Percentiles rank a stretch among this genome's conserved stretches.
phyloP scores from a whole-genome alignment of 202 grass and related monocot genomes.

The Zoysia matrella region DNA sequence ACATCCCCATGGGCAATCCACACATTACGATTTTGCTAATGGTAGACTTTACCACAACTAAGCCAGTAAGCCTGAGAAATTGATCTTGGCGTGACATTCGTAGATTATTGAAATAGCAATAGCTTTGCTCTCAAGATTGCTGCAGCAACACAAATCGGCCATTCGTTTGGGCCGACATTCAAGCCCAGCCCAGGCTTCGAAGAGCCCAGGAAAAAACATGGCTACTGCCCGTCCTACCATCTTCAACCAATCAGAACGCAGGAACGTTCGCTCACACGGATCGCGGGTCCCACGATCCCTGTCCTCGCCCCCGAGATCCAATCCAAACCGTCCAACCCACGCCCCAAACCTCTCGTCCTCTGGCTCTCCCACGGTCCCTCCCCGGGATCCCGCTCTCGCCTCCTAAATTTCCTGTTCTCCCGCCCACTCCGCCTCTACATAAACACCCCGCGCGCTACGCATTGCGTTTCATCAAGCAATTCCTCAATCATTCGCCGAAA shows the following conservation, averaged over 20 bases:
- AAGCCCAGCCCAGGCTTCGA: neutral
- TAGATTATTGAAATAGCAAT: no score
- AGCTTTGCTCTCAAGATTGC: no score
- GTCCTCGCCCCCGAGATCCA: neutral
- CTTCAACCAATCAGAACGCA: conserved; percentile 44
- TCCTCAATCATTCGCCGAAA: neutral
- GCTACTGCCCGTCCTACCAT: neutral
- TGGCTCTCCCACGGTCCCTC: neutral
- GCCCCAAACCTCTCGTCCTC: conserved; percentile 11
- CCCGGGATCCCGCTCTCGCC: neutral
- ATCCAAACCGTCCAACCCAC: conserved; percentile 31
- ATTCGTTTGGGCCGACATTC: neutral
- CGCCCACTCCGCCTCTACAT: conserved; percentile 36
- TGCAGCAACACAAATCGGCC: no score
- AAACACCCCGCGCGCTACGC: conserved; percentile 1
- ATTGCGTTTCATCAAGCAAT: neutral
- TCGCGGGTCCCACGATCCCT: conserved; percentile 48
- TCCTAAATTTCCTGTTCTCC: conserved; percentile 38
- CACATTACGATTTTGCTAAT: no score
- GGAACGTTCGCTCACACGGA: conserved; percentile 35
- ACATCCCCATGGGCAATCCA: no score
- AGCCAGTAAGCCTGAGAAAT: no score
- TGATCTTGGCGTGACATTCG: no score
- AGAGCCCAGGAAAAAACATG: neutral
- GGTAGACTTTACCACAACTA: no score